A percentile compares a stretch with the other conserved stretches of the same genome.
Evolutionary conservation across 352 stramenopile species (phyloP).

Genomic region (Proteromonas lacertae): DNA sequence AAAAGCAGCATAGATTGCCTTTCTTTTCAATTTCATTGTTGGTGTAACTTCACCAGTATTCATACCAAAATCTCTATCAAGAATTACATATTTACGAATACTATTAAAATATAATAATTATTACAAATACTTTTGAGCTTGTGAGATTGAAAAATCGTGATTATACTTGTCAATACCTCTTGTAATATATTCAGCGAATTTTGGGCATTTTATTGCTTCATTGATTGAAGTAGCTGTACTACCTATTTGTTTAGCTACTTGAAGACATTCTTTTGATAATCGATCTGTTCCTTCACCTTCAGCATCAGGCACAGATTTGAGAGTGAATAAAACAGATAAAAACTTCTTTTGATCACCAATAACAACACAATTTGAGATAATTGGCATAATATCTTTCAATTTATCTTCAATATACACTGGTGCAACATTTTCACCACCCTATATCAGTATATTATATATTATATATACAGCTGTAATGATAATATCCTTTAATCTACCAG

Average conservation of each 20-base stretch:
- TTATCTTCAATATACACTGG: slow-evolving; percentile 55
- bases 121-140: no score
- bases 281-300: slow-evolving; percentile 21
- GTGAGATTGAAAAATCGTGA: no score
- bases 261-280: slow-evolving; percentile 26
- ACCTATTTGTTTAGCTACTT: slow-evolving; percentile 21
- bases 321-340: slow-evolving; percentile 37
- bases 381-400: slow-evolving; percentile 39
- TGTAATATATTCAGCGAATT: slow-evolving; percentile 32
- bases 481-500: slow-evolving; percentile 71
- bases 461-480: slow-evolving; percentile 64
- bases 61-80: no score
- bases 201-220: slow-evolving; percentile 21
- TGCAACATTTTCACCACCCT: slow-evolving; percentile 69
- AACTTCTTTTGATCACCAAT: slow-evolving; percentile 69
- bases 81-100: no score
- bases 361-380: slow-evolving; percentile 54
- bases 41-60: no score
- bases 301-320: slow-evolving; percentile 22
- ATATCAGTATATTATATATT: no score
- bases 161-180: slow-evolving; percentile 22
- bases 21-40: no score
- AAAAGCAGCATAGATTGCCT: no score
- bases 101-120: no score
- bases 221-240: slow-evolving; percentile 26